These are phyloP conservation scores for Colletotrichum limetticola DNA, from an alignment of 2,329 filamentous ascomycete species.

Conservation along the genomic window DNA sequence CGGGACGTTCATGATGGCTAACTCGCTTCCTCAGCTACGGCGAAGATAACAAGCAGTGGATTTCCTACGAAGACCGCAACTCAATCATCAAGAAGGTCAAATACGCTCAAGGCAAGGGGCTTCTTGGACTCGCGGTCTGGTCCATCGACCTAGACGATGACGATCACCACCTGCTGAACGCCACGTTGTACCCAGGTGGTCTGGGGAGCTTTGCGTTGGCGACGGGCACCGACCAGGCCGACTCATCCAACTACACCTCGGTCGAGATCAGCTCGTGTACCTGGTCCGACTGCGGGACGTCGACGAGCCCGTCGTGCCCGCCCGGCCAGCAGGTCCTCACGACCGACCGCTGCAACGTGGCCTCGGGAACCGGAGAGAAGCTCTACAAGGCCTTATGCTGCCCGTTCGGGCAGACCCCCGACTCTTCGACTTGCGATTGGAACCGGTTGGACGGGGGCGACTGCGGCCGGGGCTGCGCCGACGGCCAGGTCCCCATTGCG, in stretches of 20 bases:
- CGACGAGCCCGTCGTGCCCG: neutral
- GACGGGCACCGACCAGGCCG: neutral
- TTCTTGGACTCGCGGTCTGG: constrained; percentile 30
- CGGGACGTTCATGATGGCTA: too few species aligned
- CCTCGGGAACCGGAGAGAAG: neutral
- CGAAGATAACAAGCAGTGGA: neutral
- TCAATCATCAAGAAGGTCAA: constrained; percentile 30
- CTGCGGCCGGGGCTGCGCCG: neutral
- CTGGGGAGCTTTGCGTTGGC: neutral
- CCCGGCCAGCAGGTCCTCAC: neutral
- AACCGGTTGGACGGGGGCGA: neutral
- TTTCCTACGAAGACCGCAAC: constrained; percentile 34
- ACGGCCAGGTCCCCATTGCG: neutral
- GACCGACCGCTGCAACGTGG: constrained; percentile 1
- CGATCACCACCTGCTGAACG: neutral
- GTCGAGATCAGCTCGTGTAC: neutral
- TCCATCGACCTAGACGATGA: constrained; percentile 27
- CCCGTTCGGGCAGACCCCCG: neutral
- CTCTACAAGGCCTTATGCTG: neutral
- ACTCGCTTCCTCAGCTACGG: neutral
- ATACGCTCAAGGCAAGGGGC: constrained; percentile 23
- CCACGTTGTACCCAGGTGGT: neutral
- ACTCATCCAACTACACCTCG: neutral
- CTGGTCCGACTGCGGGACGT: neutral
- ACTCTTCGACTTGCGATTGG: neutral